Base-by-base conservation (phyloP, 2,329 filamentous ascomycete species). In the Juglanconis juglandina region DNA sequence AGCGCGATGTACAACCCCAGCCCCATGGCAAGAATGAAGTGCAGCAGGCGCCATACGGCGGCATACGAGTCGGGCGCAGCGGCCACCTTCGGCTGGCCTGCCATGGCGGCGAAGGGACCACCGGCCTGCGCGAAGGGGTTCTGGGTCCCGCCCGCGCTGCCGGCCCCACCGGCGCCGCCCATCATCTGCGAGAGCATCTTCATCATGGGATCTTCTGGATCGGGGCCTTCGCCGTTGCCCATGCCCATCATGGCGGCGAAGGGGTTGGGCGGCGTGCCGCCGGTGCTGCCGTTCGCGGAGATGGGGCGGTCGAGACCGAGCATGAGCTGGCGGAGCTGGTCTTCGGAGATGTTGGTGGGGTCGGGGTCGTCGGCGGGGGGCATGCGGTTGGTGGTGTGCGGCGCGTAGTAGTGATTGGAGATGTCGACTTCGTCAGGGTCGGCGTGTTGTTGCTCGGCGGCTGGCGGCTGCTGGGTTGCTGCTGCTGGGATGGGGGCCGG, bases 341-440 rank as follows among this genome's bases (percentile, higher is more conserved):
- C 80, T 58, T 88, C 84, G n/a, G 78, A 79, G 50, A 83, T 70
- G 48, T 73, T 68, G 52, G 64, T 69, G 30, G 72, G 67, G 61
- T 75, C 71, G 56, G 70, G 63, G 44, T 68, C 62, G 30, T 60
- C 63, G 4, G 65, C 55, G 6, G 58, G 61, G 37, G 73, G 67
- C 55, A 77, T 68, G 56, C 76, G 74, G 30, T 76, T 67, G 46
- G 77, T 76, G 9, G 75, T 74, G 32, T 76, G 73, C 1, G 87
- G 87, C 39, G 81, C 74, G 73, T 89, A 90, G 73, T 82, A 87
- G 75, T 90, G 88, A 65, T 88, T 76, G n/a, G 88, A 90, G 66
- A 94, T 92, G 71, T 93, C 90, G 64, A 91, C 82, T 72, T 92
- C 90, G 5, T 87, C 89, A 5, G 90, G 90, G 68, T 91, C 88